Percentiles rank a stretch among this genome's conserved stretches.
phyloP scores from a whole-genome alignment of 2,329 filamentous ascomycete species.

The Lomentospora prolificans region DNA sequence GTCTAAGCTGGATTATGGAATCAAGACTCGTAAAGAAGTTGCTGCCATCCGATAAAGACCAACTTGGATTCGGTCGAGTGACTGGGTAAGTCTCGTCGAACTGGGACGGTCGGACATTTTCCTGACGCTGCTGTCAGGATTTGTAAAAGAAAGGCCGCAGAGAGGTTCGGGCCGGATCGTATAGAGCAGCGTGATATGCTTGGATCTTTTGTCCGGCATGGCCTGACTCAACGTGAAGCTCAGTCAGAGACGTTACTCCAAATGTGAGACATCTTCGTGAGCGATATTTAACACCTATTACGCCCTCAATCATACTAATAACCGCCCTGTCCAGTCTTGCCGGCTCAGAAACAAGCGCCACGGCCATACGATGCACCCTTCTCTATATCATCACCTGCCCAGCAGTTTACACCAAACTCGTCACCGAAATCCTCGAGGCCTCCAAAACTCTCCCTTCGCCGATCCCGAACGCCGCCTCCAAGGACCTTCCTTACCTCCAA shows the following conservation, averaged over 20 bases:
- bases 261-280: constrained; percentile 15
- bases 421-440: constrained; percentile 28
- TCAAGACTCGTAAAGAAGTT: constrained; percentile 29
- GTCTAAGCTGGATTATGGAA: constrained; percentile 28
- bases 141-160: constrained; percentile 32
- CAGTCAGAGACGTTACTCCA: constrained; percentile 34
- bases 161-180: constrained; percentile 32
- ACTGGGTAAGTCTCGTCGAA: constrained; percentile 29
- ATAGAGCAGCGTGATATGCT: constrained; percentile 42
- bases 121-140: constrained; percentile 17
- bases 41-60: constrained; percentile 29
- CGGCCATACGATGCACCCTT: constrained; percentile 39
- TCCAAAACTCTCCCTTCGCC: constrained; percentile 9
- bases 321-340: no score
- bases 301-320: no score
- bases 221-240: constrained; percentile 25
- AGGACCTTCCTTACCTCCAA: constrained; percentile 30
- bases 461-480: constrained; percentile 23
- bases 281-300: constrained; percentile 3
- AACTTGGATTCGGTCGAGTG: constrained; percentile 27
- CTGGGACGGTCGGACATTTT: neutral
- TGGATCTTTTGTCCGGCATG: constrained; percentile 29
- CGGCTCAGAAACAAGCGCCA: constrained; percentile 42
- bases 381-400: constrained; percentile 40
- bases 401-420: constrained; percentile 28